Evolutionary conservation across 345 rosid genomes (phyloP), one percentile per base, ranked within the genome.

Genomic region (Limnanthes douglasii): DNA sequence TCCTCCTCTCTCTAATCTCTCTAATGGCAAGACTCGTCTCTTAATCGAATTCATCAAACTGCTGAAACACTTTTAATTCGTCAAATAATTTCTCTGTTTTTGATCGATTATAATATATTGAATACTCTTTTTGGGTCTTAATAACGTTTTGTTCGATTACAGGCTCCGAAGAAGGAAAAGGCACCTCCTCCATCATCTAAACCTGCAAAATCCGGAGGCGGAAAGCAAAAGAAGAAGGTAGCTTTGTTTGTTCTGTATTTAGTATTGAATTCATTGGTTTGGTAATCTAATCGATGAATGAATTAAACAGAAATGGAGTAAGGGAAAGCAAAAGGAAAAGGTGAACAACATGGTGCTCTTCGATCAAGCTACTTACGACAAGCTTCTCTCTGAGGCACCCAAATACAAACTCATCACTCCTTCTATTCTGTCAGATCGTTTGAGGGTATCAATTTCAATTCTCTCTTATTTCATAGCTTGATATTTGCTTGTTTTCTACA

Each of bases 341-440:
- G 72, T 71, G 54, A 72, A 68, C 72, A 72, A 67, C 57, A 60
- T 64, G 79, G 75, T 68, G 17, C 22, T 72, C 34, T 68, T 72
- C 25, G 74, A 64, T 20, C 74, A 60, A 23, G 69, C 57, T n/a
- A 67, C 71, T 2, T 63, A 67, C 38, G 71, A 71, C 38, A 60
- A 64, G 56, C 74, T 67, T 30, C 53, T 71, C n/a, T 29, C 65
- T 2, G 71, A 71, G 21, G 69, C 49, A 48, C 69, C 79, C 9
- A 67, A 71, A 46, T 63, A 53, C 60, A 72, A 67, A 49, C 51
- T 60, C 8, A 18, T 68, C 31, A 64, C 72, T 22, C 61, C 72
- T 15, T 67, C 72, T 6, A 34, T 67, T 24, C 46, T 67, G 47
- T 72, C 75, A 0, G 71, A 64, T 39, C 53, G 79, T 39, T 35